Percentiles rank a stretch among this genome's conserved stretches.
Conservation (phyloP, 179 eudicot species). For the Beta lomatogona region DNA sequence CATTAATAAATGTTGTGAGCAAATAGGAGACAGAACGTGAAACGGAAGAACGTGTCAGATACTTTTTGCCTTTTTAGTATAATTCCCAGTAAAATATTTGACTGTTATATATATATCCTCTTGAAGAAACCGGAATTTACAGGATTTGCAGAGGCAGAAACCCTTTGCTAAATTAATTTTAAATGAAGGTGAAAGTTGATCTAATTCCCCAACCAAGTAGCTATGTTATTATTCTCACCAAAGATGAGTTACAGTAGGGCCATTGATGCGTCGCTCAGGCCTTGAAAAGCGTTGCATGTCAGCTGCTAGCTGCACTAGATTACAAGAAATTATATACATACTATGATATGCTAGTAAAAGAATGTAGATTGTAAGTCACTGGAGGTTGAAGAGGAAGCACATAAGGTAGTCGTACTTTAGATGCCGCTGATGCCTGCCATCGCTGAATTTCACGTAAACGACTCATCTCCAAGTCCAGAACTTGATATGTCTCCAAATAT, state of each 20-base stretch:
- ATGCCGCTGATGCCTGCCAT: constrained; percentile 94
- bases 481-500: constrained; percentile 97
- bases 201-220: neutral
- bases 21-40: neutral
- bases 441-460: constrained; percentile 97
- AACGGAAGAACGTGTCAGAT: neutral
- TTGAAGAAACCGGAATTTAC: neutral
- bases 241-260: constrained; percentile 95
- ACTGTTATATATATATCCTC: neutral
- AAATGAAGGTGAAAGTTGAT: neutral
- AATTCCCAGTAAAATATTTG: neutral
- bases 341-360: constrained; percentile 18
- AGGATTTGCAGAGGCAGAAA: neutral
- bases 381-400: constrained; percentile 21
- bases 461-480: constrained; percentile 98
- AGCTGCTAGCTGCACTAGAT: constrained; percentile 80
- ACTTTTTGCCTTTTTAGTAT: neutral
- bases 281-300: constrained; percentile 99
- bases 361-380: constrained; percentile 8
- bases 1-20: neutral
- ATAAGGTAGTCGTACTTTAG: constrained; percentile 58
- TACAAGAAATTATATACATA: constrained; percentile 18
- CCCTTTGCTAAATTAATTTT: constrained; percentile 2
- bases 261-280: constrained; percentile 97
- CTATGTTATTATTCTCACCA: constrained; percentile 48